A percentile compares a stretch with the other conserved stretches of the same genome.
Evolutionary conservation across 2,329 filamentous ascomycete genomes (phyloP).

Genomic region (Talaromyces rugulosus): DNA sequence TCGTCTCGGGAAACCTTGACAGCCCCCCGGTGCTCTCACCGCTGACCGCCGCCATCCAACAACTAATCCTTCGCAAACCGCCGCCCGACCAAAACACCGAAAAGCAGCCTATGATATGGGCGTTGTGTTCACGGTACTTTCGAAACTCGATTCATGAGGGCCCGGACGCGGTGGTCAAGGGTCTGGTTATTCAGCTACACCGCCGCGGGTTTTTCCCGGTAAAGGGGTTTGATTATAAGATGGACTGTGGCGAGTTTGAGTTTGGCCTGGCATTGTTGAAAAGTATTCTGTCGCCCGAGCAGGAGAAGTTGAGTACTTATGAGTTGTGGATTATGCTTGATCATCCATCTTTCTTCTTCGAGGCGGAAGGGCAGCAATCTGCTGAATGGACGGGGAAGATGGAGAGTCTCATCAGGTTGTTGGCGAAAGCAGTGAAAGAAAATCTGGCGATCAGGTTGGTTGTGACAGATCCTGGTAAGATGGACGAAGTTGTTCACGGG

Average conservation of each 20-base stretch:
- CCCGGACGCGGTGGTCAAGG: not conserved
- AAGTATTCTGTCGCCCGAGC: not conserved
- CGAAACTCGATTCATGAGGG: not conserved
- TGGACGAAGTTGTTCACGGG: not conserved
- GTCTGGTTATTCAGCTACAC: not conserved
- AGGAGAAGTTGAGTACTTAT: not conserved
- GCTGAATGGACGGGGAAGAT: not conserved
- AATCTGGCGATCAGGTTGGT: not conserved
- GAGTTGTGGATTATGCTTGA: not conserved
- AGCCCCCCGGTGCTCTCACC: not conserved
- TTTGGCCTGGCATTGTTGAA: not conserved
- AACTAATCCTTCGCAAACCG: not conserved
- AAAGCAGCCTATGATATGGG: not conserved
- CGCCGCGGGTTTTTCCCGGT: not conserved
- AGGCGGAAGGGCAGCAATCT: not conserved
- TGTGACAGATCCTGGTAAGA: not conserved
- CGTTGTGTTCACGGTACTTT: not conserved
- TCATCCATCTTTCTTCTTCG: not conserved
- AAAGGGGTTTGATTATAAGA: not conserved
- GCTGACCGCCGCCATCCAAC: not conserved
- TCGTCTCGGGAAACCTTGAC: not conserved
- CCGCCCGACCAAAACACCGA: not conserved
- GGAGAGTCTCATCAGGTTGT: not conserved
- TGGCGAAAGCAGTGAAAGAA: not conserved
- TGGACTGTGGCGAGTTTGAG: not conserved